A percentile compares a stretch with the other conserved stretches of the same genome.
phyloP scores from a whole-genome alignment of 176 grass and related monocot species.

The Melocanna baccifera region DNA sequence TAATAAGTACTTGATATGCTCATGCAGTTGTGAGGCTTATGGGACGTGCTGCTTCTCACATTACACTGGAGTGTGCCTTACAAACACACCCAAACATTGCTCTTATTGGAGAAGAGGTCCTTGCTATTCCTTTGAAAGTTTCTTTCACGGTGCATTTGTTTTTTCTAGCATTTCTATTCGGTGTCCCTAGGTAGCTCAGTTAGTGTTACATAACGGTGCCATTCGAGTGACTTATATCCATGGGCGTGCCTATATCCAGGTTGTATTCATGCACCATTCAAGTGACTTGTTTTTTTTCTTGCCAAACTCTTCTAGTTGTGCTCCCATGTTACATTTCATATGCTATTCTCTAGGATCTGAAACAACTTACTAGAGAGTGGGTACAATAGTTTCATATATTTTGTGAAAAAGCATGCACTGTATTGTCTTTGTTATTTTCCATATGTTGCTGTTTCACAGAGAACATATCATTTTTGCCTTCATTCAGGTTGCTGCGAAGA shows the following conservation, averaged over 20 bases:
- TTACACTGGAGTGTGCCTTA: conserved; percentile 89
- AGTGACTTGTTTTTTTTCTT: background rate
- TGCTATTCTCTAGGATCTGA: background rate
- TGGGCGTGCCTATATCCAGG: background rate
- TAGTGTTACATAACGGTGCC: background rate
- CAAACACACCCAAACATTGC: conserved; percentile 94
- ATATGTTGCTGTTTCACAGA: background rate
- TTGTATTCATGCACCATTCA: background rate
- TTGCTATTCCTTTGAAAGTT: background rate
- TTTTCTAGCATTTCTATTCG: background rate
- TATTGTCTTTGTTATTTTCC: background rate
- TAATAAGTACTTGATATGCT: conserved; percentile 13
- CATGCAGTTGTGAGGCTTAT: conserved; percentile 96
- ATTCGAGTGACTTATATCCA: background rate
- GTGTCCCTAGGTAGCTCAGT: background rate
- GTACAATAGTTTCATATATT: background rate
- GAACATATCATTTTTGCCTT: background rate
- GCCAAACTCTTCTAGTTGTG: background rate
- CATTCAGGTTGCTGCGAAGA: conserved; percentile 71
- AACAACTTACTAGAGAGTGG: background rate
- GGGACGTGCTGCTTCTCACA: conserved; percentile 98
- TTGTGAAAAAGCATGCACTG: background rate
- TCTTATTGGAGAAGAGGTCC: conserved; percentile 93
- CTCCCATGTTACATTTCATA: background rate
- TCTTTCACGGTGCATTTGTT: background rate